phyloP scores from a whole-genome alignment of 2,329 filamentous ascomycete species.

The Arthrobotrys iridis region DNA sequence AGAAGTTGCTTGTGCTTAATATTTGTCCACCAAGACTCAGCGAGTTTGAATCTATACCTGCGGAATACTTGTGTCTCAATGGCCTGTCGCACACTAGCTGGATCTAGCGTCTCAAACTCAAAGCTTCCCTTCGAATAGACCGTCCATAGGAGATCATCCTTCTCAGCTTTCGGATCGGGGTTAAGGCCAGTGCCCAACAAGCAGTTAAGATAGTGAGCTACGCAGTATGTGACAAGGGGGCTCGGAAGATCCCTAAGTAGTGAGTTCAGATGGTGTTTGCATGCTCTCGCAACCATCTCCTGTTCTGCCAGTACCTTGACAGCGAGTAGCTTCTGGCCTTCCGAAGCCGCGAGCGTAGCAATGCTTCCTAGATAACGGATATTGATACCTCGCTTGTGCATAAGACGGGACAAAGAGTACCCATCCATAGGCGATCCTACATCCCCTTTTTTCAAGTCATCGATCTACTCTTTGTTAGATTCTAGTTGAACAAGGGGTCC shows the following conservation, averaged over 20 bases:
- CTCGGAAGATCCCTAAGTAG: slow-evolving; percentile 82
- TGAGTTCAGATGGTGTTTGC: slow-evolving; percentile 88
- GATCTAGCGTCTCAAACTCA: slow-evolving; percentile 80
- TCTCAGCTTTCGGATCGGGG: slow-evolving; percentile 77
- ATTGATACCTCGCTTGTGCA: slow-evolving; percentile 98
- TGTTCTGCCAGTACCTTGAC: slow-evolving; percentile 81
- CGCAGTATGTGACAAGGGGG: slow-evolving; percentile 79
- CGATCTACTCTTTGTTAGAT: slow-evolving; percentile 63
- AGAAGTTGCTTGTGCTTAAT: slow-evolving; percentile 83
- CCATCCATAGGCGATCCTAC: slow-evolving; percentile 99
- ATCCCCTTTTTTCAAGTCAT: slow-evolving; percentile 89
- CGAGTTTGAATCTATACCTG: slow-evolving; percentile 80
- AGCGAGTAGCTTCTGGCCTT: slow-evolving; percentile 77
- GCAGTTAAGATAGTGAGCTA: slow-evolving; percentile 92
- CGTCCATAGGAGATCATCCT: slow-evolving; percentile 76
- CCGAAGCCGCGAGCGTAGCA: slow-evolving; percentile 73
- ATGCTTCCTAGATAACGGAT: slow-evolving; percentile 92
- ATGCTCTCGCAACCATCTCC: slow-evolving; percentile 93
- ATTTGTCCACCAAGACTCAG: slow-evolving; percentile 72
- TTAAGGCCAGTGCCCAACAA: slow-evolving; percentile 82
- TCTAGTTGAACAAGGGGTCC: neutral
- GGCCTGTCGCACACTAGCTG: slow-evolving; percentile 74
- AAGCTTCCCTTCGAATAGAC: slow-evolving; percentile 86
- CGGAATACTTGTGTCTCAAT: slow-evolving; percentile 76
- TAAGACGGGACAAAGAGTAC: slow-evolving; percentile 82